A percentile compares a stretch with the other conserved stretches of the same genome.
These are phyloP conservation scores for Ceratocystis smalleyi DNA, from an alignment of 2,329 filamentous ascomycete species.

Conservation along the genomic window DNA sequence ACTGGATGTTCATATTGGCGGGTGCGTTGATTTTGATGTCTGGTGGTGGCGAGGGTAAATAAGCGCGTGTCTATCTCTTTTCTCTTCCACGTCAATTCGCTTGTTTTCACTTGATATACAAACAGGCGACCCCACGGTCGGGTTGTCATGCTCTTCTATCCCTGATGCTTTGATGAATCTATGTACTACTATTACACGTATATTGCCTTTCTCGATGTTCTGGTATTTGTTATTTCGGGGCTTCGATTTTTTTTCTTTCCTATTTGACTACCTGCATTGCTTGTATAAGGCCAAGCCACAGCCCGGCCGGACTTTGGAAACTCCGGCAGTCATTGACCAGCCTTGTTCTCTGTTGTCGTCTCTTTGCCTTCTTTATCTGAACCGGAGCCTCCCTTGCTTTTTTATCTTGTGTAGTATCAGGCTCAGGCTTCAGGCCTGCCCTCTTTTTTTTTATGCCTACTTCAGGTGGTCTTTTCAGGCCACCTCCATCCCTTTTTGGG, in stretches of 20 bases:
- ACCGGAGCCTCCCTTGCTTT: background rate
- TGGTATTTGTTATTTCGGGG: too few relatives aligned
- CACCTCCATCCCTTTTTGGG: background rate
- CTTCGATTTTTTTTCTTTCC: too few relatives aligned
- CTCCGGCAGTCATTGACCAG: too few relatives aligned
- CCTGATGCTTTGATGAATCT: background rate
- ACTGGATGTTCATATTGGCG: slow-evolving; percentile 50
- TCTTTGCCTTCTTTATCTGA: too few relatives aligned
- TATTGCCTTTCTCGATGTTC: background rate
- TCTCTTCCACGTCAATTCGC: slow-evolving; percentile 1
- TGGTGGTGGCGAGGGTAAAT: slow-evolving; percentile 39
- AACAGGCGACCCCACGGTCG: background rate
- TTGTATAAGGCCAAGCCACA: background rate
- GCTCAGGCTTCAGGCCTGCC: background rate
- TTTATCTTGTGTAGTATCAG: background rate
- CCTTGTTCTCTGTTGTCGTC: too few relatives aligned
- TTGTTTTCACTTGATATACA: background rate
- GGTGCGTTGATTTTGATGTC: slow-evolving; percentile 38
- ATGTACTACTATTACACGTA: background rate
- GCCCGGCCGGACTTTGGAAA: too few relatives aligned
- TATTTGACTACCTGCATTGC: background rate
- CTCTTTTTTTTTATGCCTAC: background rate
- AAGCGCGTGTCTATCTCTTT: slow-evolving; percentile 17
- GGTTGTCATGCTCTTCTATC: background rate
- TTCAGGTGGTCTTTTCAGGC: background rate